Conservation (phyloP, 2,329 filamentous ascomycete species). For the Botrytis byssoidea region DNA sequence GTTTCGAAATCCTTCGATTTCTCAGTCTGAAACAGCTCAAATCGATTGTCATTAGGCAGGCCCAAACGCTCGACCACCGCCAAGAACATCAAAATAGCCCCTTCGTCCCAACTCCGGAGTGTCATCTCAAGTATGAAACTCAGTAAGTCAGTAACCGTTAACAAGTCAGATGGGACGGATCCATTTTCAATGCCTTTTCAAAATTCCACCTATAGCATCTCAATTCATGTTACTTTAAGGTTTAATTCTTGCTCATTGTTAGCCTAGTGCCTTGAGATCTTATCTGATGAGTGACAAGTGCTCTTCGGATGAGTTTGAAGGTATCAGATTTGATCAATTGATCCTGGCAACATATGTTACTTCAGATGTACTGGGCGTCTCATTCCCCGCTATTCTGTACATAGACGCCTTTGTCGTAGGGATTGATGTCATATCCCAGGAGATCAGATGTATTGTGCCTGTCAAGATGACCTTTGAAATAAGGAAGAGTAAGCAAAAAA, state of each 20-base stretch:
- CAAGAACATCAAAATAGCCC: background rate
- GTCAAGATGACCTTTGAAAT: background rate
- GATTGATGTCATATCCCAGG: background rate
- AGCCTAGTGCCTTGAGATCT: background rate
- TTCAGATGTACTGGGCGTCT: constrained; percentile 1
- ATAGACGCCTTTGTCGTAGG: background rate
- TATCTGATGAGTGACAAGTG: constrained; percentile 1
- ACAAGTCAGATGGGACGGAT: background rate
- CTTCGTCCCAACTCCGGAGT: background rate
- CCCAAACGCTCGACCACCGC: background rate
- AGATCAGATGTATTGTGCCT: background rate
- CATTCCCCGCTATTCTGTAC: constrained; percentile 3
- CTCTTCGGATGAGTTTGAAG: background rate
- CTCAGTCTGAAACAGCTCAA: background rate
- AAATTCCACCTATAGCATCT: background rate
- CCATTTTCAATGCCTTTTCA: background rate
- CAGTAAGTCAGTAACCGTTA: background rate
- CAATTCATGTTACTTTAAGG: background rate
- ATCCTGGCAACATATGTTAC: background rate
- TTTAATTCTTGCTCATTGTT: constrained; percentile 1
- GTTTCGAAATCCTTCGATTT: constrained; percentile 10
- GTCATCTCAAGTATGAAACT: constrained; percentile 18
- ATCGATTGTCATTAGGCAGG: background rate
- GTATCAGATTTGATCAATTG: background rate
- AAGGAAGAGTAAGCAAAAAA: background rate